Conservation (phyloP, 495 filamentous ascomycete genomes). For the Annulohypoxylon stygium region DNA sequence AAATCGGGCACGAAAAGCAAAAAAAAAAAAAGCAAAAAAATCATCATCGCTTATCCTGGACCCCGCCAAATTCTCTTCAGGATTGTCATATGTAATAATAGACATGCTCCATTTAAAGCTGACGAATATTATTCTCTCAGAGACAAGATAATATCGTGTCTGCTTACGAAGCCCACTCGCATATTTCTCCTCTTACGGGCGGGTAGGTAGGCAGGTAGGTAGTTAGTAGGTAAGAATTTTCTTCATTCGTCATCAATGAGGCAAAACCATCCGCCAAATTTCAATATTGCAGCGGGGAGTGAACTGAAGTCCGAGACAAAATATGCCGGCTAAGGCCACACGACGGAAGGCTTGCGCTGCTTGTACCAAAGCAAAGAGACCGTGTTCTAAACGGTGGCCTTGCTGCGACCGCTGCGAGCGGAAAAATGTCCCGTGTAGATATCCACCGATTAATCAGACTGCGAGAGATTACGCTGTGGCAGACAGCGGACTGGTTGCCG, state of each 20-base stretch:
- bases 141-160: background rate
- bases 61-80: background rate
- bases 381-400: constrained; percentile 38
- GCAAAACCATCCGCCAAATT: background rate
- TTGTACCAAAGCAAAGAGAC: constrained; percentile 40
- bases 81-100: background rate
- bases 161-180: background rate
- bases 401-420: constrained; percentile 39
- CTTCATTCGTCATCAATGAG: background rate
- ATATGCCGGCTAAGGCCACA: background rate
- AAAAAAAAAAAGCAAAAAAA: no score
- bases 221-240: background rate
- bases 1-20: no score
- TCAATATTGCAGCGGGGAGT: background rate
- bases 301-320: background rate
- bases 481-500: background rate
- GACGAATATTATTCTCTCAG: background rate
- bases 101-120: background rate
- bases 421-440: constrained; percentile 40
- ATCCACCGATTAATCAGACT: constrained; percentile 34
- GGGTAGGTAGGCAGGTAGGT: no score
- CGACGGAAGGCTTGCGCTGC: constrained; percentile 41
- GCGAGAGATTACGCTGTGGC: constrained; percentile 34
- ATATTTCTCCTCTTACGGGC: background rate
- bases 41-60: background rate